Percentiles rank a stretch among this genome's conserved stretches.
Conservation (phyloP, 2,329 filamentous ascomycete genomes). For the Hortaea werneckii region DNA sequence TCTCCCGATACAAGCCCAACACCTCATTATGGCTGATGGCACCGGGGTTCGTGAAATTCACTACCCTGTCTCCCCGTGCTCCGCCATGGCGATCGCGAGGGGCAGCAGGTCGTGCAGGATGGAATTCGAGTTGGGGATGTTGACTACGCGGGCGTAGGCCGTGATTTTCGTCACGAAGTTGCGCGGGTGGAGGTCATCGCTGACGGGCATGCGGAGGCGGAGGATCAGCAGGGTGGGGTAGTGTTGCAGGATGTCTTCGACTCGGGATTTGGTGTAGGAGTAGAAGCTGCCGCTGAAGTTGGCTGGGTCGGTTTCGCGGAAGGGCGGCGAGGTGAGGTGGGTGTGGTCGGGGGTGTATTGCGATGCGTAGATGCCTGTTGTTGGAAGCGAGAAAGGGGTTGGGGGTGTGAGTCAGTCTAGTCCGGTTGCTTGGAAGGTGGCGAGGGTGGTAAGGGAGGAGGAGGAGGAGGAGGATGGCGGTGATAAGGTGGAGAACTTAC, state of each 20-base stretch:
- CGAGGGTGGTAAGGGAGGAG: not conserved
- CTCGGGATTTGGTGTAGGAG: slow-evolving; percentile 55
- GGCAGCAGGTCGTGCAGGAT: slow-evolving; percentile 56
- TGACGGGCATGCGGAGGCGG: slow-evolving; percentile 59
- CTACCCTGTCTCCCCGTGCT: slow-evolving; percentile 53
- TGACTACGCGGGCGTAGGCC: slow-evolving; percentile 54
- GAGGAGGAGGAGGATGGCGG: not conserved
- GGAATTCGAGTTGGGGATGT: slow-evolving; percentile 60
- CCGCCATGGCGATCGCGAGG: slow-evolving; percentile 48
- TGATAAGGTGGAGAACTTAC: slow-evolving; percentile 25
- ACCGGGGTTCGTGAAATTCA: slow-evolving; percentile 62
- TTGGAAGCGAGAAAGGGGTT: not conserved
- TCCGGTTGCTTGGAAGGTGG: too few relatives aligned
- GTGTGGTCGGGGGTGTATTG: slow-evolving; percentile 35
- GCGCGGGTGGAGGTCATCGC: slow-evolving; percentile 54
- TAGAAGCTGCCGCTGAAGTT: slow-evolving; percentile 62
- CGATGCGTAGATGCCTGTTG: slow-evolving; percentile 18
- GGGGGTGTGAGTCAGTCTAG: too few relatives aligned
- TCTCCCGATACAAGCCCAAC: slow-evolving; percentile 51
- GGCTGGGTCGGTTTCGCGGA: slow-evolving; percentile 50
- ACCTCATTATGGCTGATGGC: slow-evolving; percentile 64
- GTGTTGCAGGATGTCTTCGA: slow-evolving; percentile 55
- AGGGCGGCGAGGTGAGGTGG: slow-evolving; percentile 50
- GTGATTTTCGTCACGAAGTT: slow-evolving; percentile 62
- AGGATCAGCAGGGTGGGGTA: slow-evolving; percentile 55